These are phyloP conservation scores for Dryas integrifolia DNA, from an alignment of 331 rosid species.

Conservation along the genomic window DNA sequence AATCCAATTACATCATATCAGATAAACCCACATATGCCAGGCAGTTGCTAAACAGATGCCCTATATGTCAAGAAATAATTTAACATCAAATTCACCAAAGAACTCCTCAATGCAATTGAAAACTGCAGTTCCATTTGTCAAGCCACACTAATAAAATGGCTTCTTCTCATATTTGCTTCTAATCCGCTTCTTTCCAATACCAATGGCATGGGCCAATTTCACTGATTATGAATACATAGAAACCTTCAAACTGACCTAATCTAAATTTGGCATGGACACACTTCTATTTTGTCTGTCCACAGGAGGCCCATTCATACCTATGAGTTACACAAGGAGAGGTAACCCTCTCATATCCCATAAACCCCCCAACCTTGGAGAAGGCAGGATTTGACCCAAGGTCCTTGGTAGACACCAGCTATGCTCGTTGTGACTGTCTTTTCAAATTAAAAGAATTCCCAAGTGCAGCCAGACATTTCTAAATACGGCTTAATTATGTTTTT, in stretches of 20 bases:
- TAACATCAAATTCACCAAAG: background rate
- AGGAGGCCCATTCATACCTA: background rate
- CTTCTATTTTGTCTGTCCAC: background rate
- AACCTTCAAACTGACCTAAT: constrained; percentile 4
- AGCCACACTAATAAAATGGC: background rate
- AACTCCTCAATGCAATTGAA: background rate
- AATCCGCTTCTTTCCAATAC: constrained; percentile 2
- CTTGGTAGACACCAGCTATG: background rate
- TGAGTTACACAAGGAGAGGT: background rate
- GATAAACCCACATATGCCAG: background rate
- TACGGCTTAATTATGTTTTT: background rate
- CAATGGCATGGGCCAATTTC: background rate
- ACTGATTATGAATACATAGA: background rate
- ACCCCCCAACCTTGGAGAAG: background rate
- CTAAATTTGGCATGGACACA: background rate
- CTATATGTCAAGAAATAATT: background rate
- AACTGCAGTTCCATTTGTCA: background rate
- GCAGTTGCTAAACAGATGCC: background rate
- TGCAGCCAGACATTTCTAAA: background rate
- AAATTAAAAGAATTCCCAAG: background rate
- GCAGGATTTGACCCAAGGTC: background rate
- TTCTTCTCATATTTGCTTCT: background rate
- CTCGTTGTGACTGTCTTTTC: background rate
- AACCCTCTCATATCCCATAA: background rate
- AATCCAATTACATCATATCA: background rate